These are phyloP conservation scores for Aristolochia fimbriata DNA, from an alignment of 164 flowering plant genomes.

Conservation along the genomic window DNA sequence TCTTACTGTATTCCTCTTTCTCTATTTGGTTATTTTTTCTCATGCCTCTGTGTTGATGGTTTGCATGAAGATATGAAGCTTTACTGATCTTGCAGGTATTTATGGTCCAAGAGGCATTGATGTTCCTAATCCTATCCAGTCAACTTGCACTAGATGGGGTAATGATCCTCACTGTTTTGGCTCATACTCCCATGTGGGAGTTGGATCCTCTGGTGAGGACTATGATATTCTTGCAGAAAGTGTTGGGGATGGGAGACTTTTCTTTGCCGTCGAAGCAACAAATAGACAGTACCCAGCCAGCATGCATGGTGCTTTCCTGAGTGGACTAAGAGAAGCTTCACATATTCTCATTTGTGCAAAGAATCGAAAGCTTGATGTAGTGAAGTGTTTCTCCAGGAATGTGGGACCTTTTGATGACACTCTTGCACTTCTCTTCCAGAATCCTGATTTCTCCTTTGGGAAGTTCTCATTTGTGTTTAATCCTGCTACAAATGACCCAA, in stretches of 20 bases:
- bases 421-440: constrained; percentile 46
- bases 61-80: constrained; percentile 5
- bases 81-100: constrained; percentile 45
- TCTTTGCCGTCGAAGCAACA: constrained; percentile 98
- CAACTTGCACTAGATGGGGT: constrained; percentile 93
- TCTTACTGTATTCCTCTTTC: background rate
- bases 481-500: constrained; percentile 36
- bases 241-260: constrained; percentile 50
- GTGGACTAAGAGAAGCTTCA: constrained; percentile 59
- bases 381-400: constrained; percentile 25
- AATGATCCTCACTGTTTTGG: constrained; percentile 76
- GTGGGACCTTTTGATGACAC: constrained; percentile 32
- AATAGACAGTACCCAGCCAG: constrained; percentile 80
- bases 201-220: constrained; percentile 75
- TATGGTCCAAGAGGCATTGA: constrained; percentile 64
- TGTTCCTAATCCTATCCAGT: constrained; percentile 86
- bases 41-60: background rate
- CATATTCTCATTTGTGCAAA: constrained; percentile 38
- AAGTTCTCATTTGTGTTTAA: constrained; percentile 46
- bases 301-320: constrained; percentile 95
- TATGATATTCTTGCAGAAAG: constrained; percentile 85
- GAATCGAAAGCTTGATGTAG: constrained; percentile 18
- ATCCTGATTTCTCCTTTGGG: constrained; percentile 69
- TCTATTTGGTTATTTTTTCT: background rate
- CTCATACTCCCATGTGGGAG: constrained; percentile 86